Base-by-base conservation (phyloP, 2,329 filamentous ascomycete genomes). In the Epichloe bromicola region DNA sequence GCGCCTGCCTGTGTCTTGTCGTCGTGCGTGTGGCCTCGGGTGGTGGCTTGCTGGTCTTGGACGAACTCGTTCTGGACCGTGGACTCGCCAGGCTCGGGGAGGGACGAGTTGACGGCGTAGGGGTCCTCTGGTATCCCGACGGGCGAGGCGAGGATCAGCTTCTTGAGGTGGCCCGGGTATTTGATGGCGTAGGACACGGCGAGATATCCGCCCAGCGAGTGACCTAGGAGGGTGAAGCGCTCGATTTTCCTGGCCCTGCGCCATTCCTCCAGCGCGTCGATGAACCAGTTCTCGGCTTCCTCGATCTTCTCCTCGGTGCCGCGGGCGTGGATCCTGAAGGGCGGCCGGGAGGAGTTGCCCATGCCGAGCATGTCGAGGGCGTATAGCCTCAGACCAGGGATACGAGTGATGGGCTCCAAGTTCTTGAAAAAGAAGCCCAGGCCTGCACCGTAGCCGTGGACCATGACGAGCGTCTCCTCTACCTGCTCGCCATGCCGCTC, bases 381-480 rank as follows among this genome's bases (percentile, higher is more conserved):
- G 64, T 93, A 97, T 17, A 98, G 70, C 61, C 88, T 90, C 82
- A 93, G 94, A 30, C 90, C 89, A 30, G 77, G 74, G 1, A 82
- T 71, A 17, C 90, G 82, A 44, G 85, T 90, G 36, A 98, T 70
- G 5, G 84, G 82, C 67, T 98, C 93, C 54, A 95, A 95, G 65
- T 98, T 98, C 70, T 93, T 91, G 75, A 96, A 98, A 74, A 95
- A 98, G 70, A 98, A 97, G 20, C 91, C 93, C 1, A 98, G 76
- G 0, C 93, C 93, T 2, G 93, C 93, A 45, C 93, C 93, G 66
- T 98, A 98, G 54, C 93, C 93, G 64, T 98, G 93, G 4, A 98
- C 73, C 80, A 98, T 95, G 43, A 98, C 91, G 15, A 98, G 74
- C 42, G 88, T 93, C 62, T 97, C 84, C 45, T 94, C 84, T 0